Evolutionary conservation across 108 stramenopile genomes (phyloP).

Genomic region (Pseudonitzschia multistriata): DNA sequence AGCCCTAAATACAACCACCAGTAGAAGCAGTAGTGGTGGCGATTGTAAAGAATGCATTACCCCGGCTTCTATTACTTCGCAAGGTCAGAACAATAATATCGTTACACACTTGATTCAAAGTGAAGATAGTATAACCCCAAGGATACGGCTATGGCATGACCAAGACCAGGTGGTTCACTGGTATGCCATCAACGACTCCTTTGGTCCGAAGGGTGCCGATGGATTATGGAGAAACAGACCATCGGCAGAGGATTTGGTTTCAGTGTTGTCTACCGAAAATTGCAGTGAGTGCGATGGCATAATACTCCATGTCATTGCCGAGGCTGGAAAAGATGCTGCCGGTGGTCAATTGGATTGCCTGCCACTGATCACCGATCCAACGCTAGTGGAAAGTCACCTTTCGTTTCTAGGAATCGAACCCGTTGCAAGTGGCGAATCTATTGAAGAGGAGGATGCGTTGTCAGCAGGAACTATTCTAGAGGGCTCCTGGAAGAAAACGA

Average conservation of each 20-base stretch:
- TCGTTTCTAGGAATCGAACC: constrained; percentile 48
- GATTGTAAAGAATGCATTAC: too few relatives aligned
- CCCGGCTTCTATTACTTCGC: too few relatives aligned
- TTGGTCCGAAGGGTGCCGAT: constrained; percentile 44
- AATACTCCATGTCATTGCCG: constrained; percentile 44
- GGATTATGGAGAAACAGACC: constrained; percentile 52
- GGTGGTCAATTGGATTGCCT: constrained; percentile 43
- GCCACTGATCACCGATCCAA: constrained; percentile 27
- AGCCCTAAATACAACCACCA: not conserved
- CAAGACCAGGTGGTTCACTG: constrained; percentile 44
- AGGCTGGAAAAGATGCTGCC: constrained; percentile 36
- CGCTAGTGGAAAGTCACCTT: constrained; percentile 27
- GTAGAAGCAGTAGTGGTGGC: not conserved
- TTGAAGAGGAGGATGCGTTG: not conserved
- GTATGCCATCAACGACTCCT: constrained; percentile 53
- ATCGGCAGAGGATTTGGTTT: constrained; percentile 29
- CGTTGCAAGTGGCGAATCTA: constrained; percentile 13
- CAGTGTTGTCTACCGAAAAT: not conserved
- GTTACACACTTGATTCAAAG: constrained; percentile 16
- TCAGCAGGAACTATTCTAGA: not conserved
- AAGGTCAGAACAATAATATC: constrained; percentile 10
- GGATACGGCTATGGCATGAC: constrained; percentile 63
- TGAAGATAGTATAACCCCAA: constrained; percentile 35
- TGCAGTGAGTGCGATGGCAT: not conserved
- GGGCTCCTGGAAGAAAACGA: not conserved